Evolutionary conservation across 371 early-diverging fungal genomes (phyloP).

Genomic region (Gilbertella persicaria): DNA sequence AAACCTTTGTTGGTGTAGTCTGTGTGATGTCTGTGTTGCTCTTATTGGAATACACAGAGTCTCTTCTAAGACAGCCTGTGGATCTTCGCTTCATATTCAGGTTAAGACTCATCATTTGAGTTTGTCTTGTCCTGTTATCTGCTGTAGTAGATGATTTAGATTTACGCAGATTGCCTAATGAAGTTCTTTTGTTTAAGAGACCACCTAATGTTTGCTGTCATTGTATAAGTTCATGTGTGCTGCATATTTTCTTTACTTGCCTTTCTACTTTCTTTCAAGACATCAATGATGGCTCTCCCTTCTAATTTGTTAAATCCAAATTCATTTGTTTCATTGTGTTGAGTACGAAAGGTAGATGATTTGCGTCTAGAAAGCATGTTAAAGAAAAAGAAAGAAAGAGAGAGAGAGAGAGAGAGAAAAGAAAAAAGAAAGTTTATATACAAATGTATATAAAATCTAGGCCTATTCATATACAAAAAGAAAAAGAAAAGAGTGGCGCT

Average conservation of each 20-base stretch:
- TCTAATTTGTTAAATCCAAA: slow-evolving; percentile 13
- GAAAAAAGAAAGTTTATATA: neutral
- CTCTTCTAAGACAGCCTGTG: slow-evolving; percentile 44
- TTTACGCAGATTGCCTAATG: slow-evolving; percentile 38
- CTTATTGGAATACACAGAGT: slow-evolving; percentile 33
- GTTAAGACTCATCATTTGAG: slow-evolving; percentile 11
- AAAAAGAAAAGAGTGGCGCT: slow-evolving; percentile 7
- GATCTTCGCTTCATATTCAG: slow-evolving; percentile 49
- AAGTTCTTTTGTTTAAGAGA: slow-evolving; percentile 37
- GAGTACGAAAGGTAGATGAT: slow-evolving; percentile 14
- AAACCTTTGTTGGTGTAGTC: slow-evolving; percentile 10
- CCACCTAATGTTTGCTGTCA: slow-evolving; percentile 24
- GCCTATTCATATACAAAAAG: neutral
- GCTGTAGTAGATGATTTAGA: slow-evolving; percentile 46
- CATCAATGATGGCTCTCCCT: slow-evolving; percentile 22
- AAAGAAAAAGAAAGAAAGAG: slow-evolving; percentile 3
- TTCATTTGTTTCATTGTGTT: slow-evolving; percentile 1
- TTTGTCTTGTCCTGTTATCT: slow-evolving; percentile 22
- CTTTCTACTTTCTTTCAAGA: slow-evolving; percentile 23
- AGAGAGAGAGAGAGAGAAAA: slow-evolving; percentile 6
- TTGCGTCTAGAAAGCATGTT: slow-evolving; percentile 14
- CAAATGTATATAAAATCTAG: slow-evolving; percentile 9
- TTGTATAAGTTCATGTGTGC: neutral
- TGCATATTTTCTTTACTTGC: slow-evolving; percentile 5
- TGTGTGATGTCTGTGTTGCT: slow-evolving; percentile 14